phyloP scores from a whole-genome alignment of 1,284 basidiomycete genomes.

The Cystobasidium pallidum region DNA sequence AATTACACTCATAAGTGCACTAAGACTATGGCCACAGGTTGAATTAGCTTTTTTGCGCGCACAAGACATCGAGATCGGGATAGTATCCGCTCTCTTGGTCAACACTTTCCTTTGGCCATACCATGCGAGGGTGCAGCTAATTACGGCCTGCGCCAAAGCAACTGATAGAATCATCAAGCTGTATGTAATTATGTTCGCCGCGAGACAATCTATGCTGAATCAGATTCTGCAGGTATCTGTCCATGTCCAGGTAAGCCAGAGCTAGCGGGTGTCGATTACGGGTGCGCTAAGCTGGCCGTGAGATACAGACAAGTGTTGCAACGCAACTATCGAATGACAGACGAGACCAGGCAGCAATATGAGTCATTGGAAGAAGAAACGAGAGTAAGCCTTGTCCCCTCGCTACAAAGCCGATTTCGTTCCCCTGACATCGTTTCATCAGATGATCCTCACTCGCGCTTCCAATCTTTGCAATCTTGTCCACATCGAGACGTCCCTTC shows the following conservation, averaged over 20 bases:
- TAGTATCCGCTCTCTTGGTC: slow-evolving; percentile 30
- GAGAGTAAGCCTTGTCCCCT: slow-evolving; percentile 9
- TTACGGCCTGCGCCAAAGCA: slow-evolving; percentile 33
- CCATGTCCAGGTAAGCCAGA: slow-evolving; percentile 28
- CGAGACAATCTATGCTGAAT: neutral
- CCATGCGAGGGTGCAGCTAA: slow-evolving; percentile 35
- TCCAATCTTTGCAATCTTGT: slow-evolving; percentile 22
- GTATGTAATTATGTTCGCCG: neutral
- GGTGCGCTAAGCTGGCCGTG: neutral
- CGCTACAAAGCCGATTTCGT: too few relatives aligned
- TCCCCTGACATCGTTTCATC: neutral
- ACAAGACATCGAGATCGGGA: slow-evolving; percentile 41
- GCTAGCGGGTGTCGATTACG: neutral
- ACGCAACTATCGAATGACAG: slow-evolving; percentile 6
- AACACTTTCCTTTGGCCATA: slow-evolving; percentile 39
- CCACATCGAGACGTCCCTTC: slow-evolving; percentile 27
- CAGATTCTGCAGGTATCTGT: slow-evolving; percentile 24
- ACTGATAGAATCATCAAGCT: slow-evolving; percentile 29
- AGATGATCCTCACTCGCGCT: slow-evolving; percentile 20
- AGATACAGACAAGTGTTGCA: slow-evolving; percentile 18
- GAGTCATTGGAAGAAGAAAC: slow-evolving; percentile 23
- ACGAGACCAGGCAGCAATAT: slow-evolving; percentile 23
- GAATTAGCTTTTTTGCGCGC: slow-evolving; percentile 32
- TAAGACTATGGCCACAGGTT: neutral
- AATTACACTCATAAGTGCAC: neutral